Evolutionary conservation across 345 rosid species (phyloP), one percentile per base, ranked within the genome.

Genomic region (Odontarrhena argentea): DNA sequence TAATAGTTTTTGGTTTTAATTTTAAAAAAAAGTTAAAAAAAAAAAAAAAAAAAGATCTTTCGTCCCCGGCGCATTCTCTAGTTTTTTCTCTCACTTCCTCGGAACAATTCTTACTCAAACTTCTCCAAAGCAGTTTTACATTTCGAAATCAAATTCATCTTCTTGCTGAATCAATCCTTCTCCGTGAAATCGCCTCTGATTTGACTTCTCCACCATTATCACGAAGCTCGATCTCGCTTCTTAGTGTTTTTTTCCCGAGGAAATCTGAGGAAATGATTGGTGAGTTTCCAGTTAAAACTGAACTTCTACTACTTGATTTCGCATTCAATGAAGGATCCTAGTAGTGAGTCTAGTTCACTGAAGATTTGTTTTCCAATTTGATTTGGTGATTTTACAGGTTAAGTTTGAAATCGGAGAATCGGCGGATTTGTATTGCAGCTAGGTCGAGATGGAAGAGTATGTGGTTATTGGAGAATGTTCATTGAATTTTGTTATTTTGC

Each of bases 371-470:
- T 8, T 4, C 41, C 14, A 45, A 13, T 56, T 26, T 45, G 64
- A 38, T 63, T 22, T 8, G 34, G 22, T 58, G 48, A 26, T 44
- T 70, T 54, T 9, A 24, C 25, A 65, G 70, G 60, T 55, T 61
- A 4, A 53, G 24, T 32, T 32, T 42, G 46, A 42, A 51, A 22
- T 51, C 56, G 52, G 67, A 49, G 68, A 52, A 32, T 30, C 40
- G 30, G 26, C 24, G 37, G 4, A 54, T 52, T 3, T 28, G 12
- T 13, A 60, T 25, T 28, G 63, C 46, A 45, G 32, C 73, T 54
- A 59, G 25, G 67, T 74, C 77, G 69, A 67, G 4, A 74, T 74
- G 77, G 77, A 74, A 67, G 77, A 74, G 77, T 68, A 54, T 32
- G 46, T 13, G 7, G 13, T 38, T 44, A 25, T 2, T 46, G 38